phyloP scores from a whole-genome alignment of 768 basidiomycete species.

The Leccinellum rugosiceps region DNA sequence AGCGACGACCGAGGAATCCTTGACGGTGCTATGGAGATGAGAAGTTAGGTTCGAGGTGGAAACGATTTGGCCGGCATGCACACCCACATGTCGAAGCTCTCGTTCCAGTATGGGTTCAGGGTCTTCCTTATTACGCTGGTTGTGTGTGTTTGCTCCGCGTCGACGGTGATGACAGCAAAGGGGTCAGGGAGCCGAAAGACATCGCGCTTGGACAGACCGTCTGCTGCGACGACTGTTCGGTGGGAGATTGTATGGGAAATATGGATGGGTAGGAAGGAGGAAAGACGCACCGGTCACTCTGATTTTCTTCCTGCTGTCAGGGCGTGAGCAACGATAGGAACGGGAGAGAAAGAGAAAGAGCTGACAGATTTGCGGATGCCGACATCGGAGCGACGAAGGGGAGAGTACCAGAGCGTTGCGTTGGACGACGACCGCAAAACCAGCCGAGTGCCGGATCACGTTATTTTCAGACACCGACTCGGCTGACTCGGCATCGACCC shows the following conservation, averaged over 20 bases:
- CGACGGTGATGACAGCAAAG: slow-evolving; percentile 97
- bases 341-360: neutral
- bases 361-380: slow-evolving; percentile 27
- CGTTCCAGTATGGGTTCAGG: slow-evolving; percentile 95
- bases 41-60: slow-evolving; percentile 1
- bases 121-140: slow-evolving; percentile 97
- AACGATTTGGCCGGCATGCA: neutral
- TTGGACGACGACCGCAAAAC: slow-evolving; percentile 10
- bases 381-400: slow-evolving; percentile 27
- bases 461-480: slow-evolving; percentile 32
- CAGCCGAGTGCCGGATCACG: slow-evolving; percentile 7
- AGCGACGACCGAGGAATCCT: slow-evolving; percentile 95
- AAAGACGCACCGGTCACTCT: slow-evolving; percentile 63
- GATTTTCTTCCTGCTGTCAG: slow-evolving; percentile 61
- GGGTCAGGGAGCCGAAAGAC: slow-evolving; percentile 96
- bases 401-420: neutral
- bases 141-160: slow-evolving; percentile 95
- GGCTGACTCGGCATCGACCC: slow-evolving; percentile 17
- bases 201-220: slow-evolving; percentile 90
- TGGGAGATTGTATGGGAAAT: slow-evolving; percentile 2
- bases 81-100: slow-evolving; percentile 93
- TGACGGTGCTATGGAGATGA: slow-evolving; percentile 65
- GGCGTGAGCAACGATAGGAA: slow-evolving; percentile 10
- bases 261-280: neutral
- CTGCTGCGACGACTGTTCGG: slow-evolving; percentile 87